These are phyloP conservation scores for Amphichorda felina DNA, from an alignment of 2,329 filamentous ascomycete species.

Conservation along the genomic window DNA sequence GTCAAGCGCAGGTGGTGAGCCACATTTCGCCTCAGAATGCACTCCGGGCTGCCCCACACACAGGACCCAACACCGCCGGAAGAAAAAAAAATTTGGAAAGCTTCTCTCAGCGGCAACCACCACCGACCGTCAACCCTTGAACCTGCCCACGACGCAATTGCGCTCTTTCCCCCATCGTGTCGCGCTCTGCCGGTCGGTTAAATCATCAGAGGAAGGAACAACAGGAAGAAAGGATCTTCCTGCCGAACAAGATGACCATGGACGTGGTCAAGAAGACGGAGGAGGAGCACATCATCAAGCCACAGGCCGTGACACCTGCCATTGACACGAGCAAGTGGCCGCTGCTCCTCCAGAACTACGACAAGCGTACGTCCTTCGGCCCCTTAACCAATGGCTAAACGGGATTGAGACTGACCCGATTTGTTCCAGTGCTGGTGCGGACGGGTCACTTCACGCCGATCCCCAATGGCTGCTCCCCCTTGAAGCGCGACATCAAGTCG, in stretches of 20 bases:
- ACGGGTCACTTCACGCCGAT: slow-evolving; percentile 97
- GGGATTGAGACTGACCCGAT: too few species aligned
- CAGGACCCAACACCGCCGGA: not conserved
- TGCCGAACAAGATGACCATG: slow-evolving; percentile 16
- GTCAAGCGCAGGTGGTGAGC: too few species aligned
- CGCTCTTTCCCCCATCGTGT: not conserved
- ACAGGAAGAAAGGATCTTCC: too few species aligned
- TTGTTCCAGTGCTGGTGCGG: slow-evolving; percentile 63
- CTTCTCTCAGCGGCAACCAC: not conserved
- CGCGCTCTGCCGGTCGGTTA: slow-evolving; percentile 1
- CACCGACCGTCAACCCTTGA: not conserved
- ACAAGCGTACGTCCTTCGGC: slow-evolving; percentile 55
- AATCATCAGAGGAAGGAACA: not conserved
- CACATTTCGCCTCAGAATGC: not conserved
- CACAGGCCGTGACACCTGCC: slow-evolving; percentile 65
- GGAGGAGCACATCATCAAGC: slow-evolving; percentile 82
- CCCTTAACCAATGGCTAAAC: not conserved
- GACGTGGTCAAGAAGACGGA: slow-evolving; percentile 24
- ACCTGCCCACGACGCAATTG: slow-evolving; percentile 1
- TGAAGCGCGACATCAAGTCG: slow-evolving; percentile 90
- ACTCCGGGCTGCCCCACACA: not conserved
- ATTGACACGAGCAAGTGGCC: slow-evolving; percentile 88
- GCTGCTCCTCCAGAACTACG: slow-evolving; percentile 90
- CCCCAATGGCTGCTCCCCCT: slow-evolving; percentile 78
- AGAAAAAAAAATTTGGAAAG: slow-evolving; percentile 2